Evolutionary conservation across 2,329 filamentous ascomycete species (phyloP).

Genomic region (Dryadomyces quercivorus): DNA sequence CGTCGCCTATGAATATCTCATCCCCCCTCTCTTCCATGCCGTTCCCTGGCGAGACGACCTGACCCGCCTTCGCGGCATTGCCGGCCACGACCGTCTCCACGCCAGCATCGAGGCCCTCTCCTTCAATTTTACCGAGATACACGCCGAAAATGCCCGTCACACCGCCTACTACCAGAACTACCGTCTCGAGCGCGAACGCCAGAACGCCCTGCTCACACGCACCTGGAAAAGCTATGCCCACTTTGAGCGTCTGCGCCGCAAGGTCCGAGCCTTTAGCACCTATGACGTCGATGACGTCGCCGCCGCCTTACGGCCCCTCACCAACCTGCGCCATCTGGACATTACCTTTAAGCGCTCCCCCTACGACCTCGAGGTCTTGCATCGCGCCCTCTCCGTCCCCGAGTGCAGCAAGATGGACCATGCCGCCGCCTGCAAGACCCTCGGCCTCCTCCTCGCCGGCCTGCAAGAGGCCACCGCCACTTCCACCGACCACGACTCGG

Average conservation of each 20-base stretch:
- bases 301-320: constrained; percentile 24
- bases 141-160: constrained; percentile 27
- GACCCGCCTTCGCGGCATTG: constrained; percentile 29
- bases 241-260: constrained; percentile 21
- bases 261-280: constrained; percentile 23
- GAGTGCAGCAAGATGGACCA: constrained; percentile 27
- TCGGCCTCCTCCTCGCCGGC: constrained; percentile 10
- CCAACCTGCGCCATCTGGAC: constrained; percentile 26
- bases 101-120: constrained; percentile 28
- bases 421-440: constrained; percentile 23
- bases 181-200: constrained; percentile 24
- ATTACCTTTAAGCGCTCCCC: constrained; percentile 29
- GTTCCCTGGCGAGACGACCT: constrained; percentile 34
- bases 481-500: neutral
- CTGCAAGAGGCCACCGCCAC: constrained; percentile 8
- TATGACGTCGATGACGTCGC: constrained; percentile 14
- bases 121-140: constrained; percentile 31
- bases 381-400: constrained; percentile 25
- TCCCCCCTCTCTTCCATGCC: constrained; percentile 27
- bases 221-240: constrained; percentile 25
- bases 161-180: constrained; percentile 24
- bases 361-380: constrained; percentile 24
- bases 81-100: constrained; percentile 28
- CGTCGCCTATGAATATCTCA: constrained; percentile 29
- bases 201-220: constrained; percentile 20